Conservation (phyloP, 169 alveolate genomes). For the Cyclospora cayetanensis region DNA sequence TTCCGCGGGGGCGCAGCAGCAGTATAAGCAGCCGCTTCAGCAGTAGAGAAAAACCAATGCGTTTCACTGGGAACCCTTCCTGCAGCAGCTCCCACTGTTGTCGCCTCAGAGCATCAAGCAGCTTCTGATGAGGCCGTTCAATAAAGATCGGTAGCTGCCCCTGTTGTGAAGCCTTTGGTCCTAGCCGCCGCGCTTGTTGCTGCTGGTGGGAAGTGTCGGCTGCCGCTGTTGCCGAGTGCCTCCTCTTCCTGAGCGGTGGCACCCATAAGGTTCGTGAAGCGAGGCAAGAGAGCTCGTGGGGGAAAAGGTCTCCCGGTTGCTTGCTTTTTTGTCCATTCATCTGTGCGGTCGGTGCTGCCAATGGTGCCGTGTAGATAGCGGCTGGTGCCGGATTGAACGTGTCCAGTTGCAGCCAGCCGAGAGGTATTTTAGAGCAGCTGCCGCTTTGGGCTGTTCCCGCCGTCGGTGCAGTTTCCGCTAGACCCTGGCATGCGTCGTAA, state of each 20-base stretch:
- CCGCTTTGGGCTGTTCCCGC: not conserved
- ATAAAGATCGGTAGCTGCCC: not conserved
- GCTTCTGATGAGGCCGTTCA: not conserved
- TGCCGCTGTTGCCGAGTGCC: not conserved
- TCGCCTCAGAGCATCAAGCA: not conserved
- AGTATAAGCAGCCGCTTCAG: constrained; percentile 15
- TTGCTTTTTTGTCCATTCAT: not conserved
- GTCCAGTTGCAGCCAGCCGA: too few relatives aligned
- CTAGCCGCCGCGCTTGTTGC: constrained; percentile 6
- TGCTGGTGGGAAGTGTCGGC: not conserved
- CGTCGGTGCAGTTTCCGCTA: constrained; percentile 7
- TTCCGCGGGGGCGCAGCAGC: constrained; percentile 39
- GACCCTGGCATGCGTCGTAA: too few relatives aligned
- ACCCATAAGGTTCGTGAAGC: not conserved
- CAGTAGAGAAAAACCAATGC: not conserved
- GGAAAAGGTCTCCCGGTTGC: not conserved
- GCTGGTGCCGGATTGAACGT: too few relatives aligned
- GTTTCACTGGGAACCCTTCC: not conserved
- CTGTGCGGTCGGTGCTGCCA: too few relatives aligned
- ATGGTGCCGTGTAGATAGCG: too few relatives aligned
- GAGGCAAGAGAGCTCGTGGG: not conserved
- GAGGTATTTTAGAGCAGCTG: not conserved
- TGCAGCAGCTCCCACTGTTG: not conserved
- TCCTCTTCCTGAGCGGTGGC: not conserved
- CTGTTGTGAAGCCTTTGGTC: not conserved